Conservation (phyloP, 1,139 yeast species). For the Taphrina betulina region DNA sequence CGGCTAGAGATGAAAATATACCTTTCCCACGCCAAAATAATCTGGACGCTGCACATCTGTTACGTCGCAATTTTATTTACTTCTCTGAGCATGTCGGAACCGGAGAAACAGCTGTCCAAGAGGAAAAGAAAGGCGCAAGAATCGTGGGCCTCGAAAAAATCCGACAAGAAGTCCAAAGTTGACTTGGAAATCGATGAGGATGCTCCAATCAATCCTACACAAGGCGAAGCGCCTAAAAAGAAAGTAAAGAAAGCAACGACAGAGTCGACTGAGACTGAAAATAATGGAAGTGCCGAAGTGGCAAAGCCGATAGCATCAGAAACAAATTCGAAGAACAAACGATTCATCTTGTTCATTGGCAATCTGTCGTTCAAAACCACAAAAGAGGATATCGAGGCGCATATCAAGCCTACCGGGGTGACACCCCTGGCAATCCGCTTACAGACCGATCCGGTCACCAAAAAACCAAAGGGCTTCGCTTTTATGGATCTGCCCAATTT, state of each 20-base stretch:
- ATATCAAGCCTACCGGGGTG: constrained; percentile 62
- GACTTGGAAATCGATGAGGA: constrained; percentile 35
- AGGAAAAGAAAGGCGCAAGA: constrained; percentile 76
- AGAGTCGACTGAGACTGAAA: constrained; percentile 13
- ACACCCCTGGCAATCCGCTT: constrained; percentile 71
- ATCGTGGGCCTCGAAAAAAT: constrained; percentile 56
- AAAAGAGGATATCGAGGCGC: constrained; percentile 62
- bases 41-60: too few relatives aligned
- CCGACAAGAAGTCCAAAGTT: constrained; percentile 38
- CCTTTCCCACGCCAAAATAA: too few relatives aligned
- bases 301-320: constrained; percentile 59
- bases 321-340: constrained; percentile 66
- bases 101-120: constrained; percentile 60
- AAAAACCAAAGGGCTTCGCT: constrained; percentile 65
- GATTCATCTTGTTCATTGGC: constrained; percentile 88
- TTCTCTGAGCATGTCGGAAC: too few relatives aligned
- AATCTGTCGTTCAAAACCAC: constrained; percentile 75
- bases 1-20: too few relatives aligned
- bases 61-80: too few relatives aligned
- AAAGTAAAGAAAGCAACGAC: constrained; percentile 34
- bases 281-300: constrained; percentile 33
- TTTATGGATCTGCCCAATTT: constrained; percentile 74
- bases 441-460: constrained; percentile 53
- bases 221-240: constrained; percentile 33
- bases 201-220: constrained; percentile 32